Evolutionary conservation across 345 rosid genomes (phyloP).

Genomic region (Draba incana): DNA sequence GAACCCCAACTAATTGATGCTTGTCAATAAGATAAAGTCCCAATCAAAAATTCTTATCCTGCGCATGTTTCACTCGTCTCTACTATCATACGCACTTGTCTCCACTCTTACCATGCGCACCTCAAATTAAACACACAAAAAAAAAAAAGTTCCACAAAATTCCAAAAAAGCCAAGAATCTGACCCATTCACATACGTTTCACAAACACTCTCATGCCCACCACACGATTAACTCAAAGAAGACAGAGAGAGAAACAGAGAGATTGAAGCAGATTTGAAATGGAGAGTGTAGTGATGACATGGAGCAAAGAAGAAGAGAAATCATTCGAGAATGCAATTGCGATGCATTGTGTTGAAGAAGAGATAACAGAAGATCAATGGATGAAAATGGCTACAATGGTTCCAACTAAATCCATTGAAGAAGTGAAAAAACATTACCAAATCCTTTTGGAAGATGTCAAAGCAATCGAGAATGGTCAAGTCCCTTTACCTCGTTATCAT

Average conservation of each 20-base stretch:
- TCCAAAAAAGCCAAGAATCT: constrained; percentile 42
- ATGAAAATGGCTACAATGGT: constrained; percentile 68
- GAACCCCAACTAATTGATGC: constrained; percentile 37
- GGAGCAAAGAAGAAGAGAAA: constrained; percentile 88
- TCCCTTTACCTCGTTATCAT: constrained; percentile 63
- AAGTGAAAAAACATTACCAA: constrained; percentile 67
- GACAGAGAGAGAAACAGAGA: constrained; percentile 4
- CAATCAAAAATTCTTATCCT: constrained; percentile 17
- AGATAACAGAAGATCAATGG: constrained; percentile 61
- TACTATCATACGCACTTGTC: constrained; percentile 22
- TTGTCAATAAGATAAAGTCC: constrained; percentile 31
- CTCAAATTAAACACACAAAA: background rate
- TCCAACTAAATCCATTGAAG: constrained; percentile 57
- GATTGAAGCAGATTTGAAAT: constrained; percentile 35
- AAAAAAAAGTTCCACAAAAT: constrained; percentile 16
- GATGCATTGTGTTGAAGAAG: constrained; percentile 58
- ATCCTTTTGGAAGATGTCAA: constrained; percentile 64
- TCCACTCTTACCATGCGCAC: constrained; percentile 28
- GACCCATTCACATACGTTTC: constrained; percentile 45
- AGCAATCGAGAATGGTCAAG: constrained; percentile 72
- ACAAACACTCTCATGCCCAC: constrained; percentile 37
- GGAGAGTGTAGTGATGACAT: constrained; percentile 51
- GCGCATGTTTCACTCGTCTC: constrained; percentile 3
- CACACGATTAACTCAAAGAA: constrained; percentile 44
- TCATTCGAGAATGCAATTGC: constrained; percentile 85